These are phyloP conservation scores for Saprolegnia parasitica DNA, from an alignment of 352 stramenopile species.

Conservation along the genomic window DNA sequence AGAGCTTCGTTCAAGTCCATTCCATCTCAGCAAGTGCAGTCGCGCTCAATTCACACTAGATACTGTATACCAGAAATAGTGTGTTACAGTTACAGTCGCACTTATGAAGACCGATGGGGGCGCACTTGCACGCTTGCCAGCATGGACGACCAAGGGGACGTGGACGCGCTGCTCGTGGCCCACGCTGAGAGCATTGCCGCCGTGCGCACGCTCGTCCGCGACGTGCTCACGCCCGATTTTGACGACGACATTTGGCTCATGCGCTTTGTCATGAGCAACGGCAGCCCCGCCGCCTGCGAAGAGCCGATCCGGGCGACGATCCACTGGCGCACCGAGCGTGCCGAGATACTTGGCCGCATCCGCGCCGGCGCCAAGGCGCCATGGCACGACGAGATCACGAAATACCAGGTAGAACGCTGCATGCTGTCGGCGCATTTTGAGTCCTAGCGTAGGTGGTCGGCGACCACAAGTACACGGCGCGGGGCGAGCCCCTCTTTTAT, in stretches of 20 bases:
- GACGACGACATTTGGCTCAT: slow-evolving; percentile 25
- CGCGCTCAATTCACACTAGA: too few species aligned
- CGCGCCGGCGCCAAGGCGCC: background rate
- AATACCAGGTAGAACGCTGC: slow-evolving; percentile 17
- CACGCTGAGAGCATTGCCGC: background rate
- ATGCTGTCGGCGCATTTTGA: background rate
- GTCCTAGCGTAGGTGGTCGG: background rate
- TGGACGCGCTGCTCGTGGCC: slow-evolving; percentile 7
- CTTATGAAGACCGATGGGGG: too few species aligned
- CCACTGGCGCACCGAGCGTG: slow-evolving; percentile 5
- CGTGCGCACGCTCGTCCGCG: background rate
- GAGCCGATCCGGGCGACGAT: slow-evolving; percentile 23
- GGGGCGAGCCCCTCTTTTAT: slow-evolving; percentile 16
- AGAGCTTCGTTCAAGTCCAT: too few species aligned
- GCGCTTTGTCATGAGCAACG: slow-evolving; percentile 23
- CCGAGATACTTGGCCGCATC: background rate
- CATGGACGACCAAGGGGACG: background rate
- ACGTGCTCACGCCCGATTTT: slow-evolving; percentile 6
- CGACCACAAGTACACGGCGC: slow-evolving; percentile 17
- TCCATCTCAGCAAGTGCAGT: too few species aligned
- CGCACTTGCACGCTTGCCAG: too few species aligned
- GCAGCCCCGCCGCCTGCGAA: background rate
- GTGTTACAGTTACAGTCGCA: too few species aligned
- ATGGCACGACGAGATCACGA: slow-evolving; percentile 17
- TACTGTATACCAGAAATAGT: too few species aligned